Conservation (phyloP, 257 asterid species). For the Anisodus tanguticus region DNA sequence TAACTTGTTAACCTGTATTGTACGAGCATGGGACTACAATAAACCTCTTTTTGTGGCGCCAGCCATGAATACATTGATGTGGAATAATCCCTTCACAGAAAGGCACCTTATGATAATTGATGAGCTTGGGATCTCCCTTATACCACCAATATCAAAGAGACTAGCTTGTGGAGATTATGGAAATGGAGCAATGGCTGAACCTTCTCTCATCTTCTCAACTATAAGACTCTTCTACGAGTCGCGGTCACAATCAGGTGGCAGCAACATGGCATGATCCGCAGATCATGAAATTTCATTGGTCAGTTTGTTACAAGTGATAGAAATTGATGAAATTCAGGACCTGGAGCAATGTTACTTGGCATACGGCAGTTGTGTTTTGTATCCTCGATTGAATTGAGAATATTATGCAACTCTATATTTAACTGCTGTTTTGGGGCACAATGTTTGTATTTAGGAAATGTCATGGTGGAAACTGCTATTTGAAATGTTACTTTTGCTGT, state of each 20-base stretch:
- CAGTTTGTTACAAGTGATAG: slow-evolving; percentile 16
- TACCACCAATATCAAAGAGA: slow-evolving; percentile 78
- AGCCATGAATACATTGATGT: slow-evolving; percentile 90
- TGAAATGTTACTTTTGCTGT: neutral
- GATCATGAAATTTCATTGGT: neutral
- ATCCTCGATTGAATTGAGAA: neutral
- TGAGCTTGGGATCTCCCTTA: slow-evolving; percentile 82
- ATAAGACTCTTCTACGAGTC: slow-evolving; percentile 65
- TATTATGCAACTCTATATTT: neutral
- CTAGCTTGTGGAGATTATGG: slow-evolving; percentile 94
- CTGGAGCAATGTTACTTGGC: neutral
- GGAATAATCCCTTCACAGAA: slow-evolving; percentile 86
- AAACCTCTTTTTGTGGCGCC: slow-evolving; percentile 92
- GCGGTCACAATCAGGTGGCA: slow-evolving; percentile 39
- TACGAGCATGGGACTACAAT: slow-evolving; percentile 88
- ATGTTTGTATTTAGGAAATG: neutral
- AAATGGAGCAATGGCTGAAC: slow-evolving; percentile 94
- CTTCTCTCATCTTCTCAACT: slow-evolving; percentile 68
- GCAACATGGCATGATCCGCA: slow-evolving; percentile 22
- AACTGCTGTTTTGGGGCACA: neutral
- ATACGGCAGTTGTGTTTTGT: slow-evolving; percentile 1
- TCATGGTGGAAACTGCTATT: neutral
- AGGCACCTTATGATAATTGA: slow-evolving; percentile 71
- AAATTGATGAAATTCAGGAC: slow-evolving; percentile 11
- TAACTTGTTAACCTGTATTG: slow-evolving; percentile 83